phyloP scores from a whole-genome alignment of 176 grass and related monocot genomes.

The Triticum turgidum region DNA sequence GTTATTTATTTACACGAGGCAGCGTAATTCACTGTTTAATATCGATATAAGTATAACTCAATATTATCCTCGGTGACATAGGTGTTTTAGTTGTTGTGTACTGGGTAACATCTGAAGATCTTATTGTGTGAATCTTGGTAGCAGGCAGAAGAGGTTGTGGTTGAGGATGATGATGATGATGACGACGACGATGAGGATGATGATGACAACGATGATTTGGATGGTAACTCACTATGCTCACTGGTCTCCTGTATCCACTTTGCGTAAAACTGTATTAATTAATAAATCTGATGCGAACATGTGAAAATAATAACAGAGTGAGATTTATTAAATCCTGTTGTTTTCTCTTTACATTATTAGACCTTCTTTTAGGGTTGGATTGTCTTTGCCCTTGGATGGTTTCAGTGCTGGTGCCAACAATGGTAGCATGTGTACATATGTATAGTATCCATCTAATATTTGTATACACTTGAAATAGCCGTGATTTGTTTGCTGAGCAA shows the following conservation, averaged over 20 bases:
- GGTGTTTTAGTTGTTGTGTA: background rate
- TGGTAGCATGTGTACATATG: no score
- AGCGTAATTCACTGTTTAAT: background rate
- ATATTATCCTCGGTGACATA: background rate
- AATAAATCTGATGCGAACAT: background rate
- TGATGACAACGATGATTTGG: constrained; percentile 52
- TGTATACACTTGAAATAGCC: no score
- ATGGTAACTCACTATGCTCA: constrained; percentile 33
- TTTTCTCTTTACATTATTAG: no score
- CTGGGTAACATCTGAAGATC: background rate
- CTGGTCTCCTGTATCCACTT: background rate
- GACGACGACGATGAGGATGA: constrained; percentile 59
- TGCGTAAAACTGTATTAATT: background rate
- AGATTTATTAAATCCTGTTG: background rate
- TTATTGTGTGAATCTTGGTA: background rate
- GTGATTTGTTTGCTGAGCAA: no score
- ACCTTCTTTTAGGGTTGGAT: no score
- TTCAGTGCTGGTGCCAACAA: no score
- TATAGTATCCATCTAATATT: no score
- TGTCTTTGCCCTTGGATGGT: no score
- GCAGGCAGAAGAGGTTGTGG: constrained; percentile 45
- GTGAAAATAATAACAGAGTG: background rate
- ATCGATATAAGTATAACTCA: background rate
- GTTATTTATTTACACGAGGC: background rate
- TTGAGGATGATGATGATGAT: constrained; percentile 48